Evolutionary conservation across 2,329 filamentous ascomycete genomes (phyloP), one percentile per base, ranked within the genome.

Genomic region (Fusarium pseudoanthophilum): DNA sequence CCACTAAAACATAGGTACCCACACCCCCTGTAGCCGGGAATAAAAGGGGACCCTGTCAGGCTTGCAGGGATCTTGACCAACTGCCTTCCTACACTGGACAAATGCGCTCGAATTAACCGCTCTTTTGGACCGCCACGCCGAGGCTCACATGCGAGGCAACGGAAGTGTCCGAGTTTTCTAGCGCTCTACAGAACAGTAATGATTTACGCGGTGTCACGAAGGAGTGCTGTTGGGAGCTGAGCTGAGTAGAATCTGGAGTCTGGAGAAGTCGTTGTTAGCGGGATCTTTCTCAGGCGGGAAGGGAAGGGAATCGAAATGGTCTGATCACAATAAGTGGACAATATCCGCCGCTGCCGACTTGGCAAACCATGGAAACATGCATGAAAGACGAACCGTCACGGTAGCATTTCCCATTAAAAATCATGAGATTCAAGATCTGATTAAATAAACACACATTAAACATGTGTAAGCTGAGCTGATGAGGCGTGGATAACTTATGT

Each of bases 71-170:
- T 74, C 60, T 24, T 53, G 46, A 53, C 68, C 58, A 64, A 67
- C 55, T 61, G 71, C 70, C 72, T 76, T 75, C 70, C 74, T 71
- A 65, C 57, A 67, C 65, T 60, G 72, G 75, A 58, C 49, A 73
- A 55, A 63, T 52, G 40, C 56, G 59, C 32, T 48, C 43, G 28
- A 39, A 46, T 67, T 60, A 52, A 61, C 67, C 49, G 53, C 64
- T 61, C 60, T 52, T 53, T 61, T 55, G 43, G 63, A 55, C 53
- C 75, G 75, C 75, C 75, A 77, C 67, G 75, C 75, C 72, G 72
- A 74, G 72, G 72, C 72, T 74, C 72, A 72, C 72, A 69, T 74
- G 71, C 7, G 45, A 52, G 20, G 37, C 56, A 56, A 39, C 40
- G 43, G 66, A n/a, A 69, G 48, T 40, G 64, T 52, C 40, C 43